These are phyloP conservation scores for Mallotus nudiflorus DNA, from an alignment of 345 rosid genomes.

Conservation along the genomic window DNA sequence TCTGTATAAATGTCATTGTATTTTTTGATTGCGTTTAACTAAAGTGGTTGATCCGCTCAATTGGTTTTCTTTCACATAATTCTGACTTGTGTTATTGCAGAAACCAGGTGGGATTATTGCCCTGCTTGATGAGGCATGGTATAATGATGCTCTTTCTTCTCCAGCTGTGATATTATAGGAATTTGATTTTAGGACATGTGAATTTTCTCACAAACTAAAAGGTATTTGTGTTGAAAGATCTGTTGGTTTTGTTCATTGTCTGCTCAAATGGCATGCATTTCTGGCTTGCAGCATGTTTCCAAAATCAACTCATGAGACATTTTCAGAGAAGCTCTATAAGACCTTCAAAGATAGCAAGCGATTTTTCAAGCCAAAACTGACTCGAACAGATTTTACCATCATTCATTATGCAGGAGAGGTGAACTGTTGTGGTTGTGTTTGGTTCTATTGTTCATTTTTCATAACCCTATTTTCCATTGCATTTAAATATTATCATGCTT, in stretches of 20 bases:
- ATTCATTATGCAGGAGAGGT: slow-evolving; percentile 95
- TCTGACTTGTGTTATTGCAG: slow-evolving; percentile 53
- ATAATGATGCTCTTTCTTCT: slow-evolving; percentile 27
- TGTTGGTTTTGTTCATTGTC: slow-evolving; percentile 3
- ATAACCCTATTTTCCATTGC: not conserved
- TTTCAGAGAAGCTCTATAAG: slow-evolving; percentile 81
- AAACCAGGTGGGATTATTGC: slow-evolving; percentile 90
- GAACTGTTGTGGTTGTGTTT: slow-evolving; percentile 26
- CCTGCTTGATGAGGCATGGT: slow-evolving; percentile 95
- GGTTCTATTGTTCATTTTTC: slow-evolving; percentile 2
- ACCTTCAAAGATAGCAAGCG: slow-evolving; percentile 76
- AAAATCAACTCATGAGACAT: slow-evolving; percentile 85
- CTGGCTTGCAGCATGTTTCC: slow-evolving; percentile 76
- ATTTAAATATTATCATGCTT: slow-evolving; percentile 24
- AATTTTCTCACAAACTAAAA: no score
- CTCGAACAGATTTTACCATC: slow-evolving; percentile 75
- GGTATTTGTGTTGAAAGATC: not conserved
- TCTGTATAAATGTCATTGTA: not conserved
- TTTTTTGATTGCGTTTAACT: not conserved
- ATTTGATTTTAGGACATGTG: not conserved
- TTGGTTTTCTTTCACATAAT: slow-evolving; percentile 17
- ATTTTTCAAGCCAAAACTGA: slow-evolving; percentile 76
- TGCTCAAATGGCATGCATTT: slow-evolving; percentile 22
- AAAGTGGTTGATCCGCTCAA: slow-evolving; percentile 9
- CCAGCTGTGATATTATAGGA: slow-evolving; percentile 12